A percentile compares a stretch with the other conserved stretches of the same genome.
phyloP scores from a whole-genome alignment of 768 basidiomycete genomes.

The Crepidotus variabilis region DNA sequence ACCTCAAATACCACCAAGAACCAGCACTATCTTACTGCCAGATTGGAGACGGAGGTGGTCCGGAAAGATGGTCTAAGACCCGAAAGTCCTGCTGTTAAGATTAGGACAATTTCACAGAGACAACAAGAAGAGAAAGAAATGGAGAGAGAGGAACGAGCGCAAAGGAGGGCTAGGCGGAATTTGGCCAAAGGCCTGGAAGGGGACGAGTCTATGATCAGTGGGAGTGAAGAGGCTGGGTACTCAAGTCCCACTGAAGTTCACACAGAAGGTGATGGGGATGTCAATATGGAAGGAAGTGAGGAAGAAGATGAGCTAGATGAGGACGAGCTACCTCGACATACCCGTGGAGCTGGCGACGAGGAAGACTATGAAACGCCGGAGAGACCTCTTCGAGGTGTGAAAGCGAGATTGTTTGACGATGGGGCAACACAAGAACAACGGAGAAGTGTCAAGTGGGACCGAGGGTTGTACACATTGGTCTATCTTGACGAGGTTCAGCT shows the following conservation, averaged over 20 bases:
- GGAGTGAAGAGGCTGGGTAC: constrained; percentile 25
- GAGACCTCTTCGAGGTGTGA: constrained; percentile 34
- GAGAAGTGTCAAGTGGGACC: constrained; percentile 77
- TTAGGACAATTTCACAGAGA: constrained; percentile 63
- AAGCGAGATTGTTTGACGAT: constrained; percentile 34
- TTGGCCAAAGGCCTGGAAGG: constrained; percentile 27
- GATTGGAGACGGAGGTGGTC: constrained; percentile 67
- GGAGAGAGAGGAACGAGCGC: constrained; percentile 55
- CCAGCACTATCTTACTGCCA: constrained; percentile 58
- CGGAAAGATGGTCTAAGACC: constrained; percentile 68
- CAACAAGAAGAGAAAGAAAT: constrained; percentile 58
- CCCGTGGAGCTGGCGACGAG: constrained; percentile 73
- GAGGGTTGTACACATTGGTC: constrained; percentile 57
- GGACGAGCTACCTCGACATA: constrained; percentile 32
- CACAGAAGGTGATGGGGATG: constrained; percentile 19
- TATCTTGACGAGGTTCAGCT: constrained; percentile 63
- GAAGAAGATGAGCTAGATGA: constrained; percentile 14
- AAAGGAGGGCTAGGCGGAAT: constrained; percentile 49
- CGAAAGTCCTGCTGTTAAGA: constrained; percentile 75
- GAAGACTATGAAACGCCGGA: constrained; percentile 75
- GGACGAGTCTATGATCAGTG: constrained; percentile 30
- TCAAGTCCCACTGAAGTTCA: constrained; percentile 21
- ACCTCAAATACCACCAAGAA: constrained; percentile 69
- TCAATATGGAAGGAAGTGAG: not conserved
- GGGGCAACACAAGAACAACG: constrained; percentile 26